Evolutionary conservation across 768 basidiomycete species (phyloP).

Genomic region (Boletus subparvulus): DNA sequence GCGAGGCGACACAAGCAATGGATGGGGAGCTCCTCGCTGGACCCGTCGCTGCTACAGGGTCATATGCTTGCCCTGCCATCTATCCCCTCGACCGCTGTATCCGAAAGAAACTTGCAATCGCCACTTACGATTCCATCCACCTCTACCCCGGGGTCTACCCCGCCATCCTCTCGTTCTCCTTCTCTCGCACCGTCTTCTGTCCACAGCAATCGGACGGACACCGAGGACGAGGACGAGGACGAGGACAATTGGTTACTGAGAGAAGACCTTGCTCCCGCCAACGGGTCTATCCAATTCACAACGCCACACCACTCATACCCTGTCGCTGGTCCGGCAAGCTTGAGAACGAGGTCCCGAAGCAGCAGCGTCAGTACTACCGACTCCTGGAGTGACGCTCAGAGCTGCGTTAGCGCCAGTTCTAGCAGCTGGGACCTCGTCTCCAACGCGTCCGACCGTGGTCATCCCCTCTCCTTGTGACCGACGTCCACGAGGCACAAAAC

Average conservation of each 20-base stretch:
- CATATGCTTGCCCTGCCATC: conserved; percentile 24
- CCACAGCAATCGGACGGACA: conserved; percentile 4
- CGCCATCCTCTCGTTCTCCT: conserved; percentile 21
- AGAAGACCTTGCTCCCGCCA: background rate
- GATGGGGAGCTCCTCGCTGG: background rate
- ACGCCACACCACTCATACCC: background rate
- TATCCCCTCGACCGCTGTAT: conserved; percentile 26
- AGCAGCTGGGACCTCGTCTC: conserved; percentile 31
- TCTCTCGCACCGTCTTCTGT: conserved; percentile 12
- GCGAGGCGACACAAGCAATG: conserved; percentile 3
- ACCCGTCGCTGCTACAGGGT: conserved; percentile 2
- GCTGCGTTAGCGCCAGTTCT: conserved; percentile 6
- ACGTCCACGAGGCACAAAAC: too few relatives aligned
- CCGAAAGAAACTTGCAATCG: conserved; percentile 22
- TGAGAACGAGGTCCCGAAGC: conserved; percentile 10
- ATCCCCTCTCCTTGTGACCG: background rate
- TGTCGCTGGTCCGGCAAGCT: background rate
- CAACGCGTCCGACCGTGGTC: conserved; percentile 1
- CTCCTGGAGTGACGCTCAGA: conserved; percentile 32
- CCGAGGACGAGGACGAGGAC: conserved; percentile 8
- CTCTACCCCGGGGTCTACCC: conserved; percentile 13
- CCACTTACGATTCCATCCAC: conserved; percentile 26
- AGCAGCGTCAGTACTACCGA: conserved; percentile 13
- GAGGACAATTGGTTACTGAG: background rate
- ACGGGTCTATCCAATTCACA: background rate